Evolutionary conservation across 2,329 filamentous ascomycete species (phyloP).

Genomic region (Lasiodiplodia hormozganensis): DNA sequence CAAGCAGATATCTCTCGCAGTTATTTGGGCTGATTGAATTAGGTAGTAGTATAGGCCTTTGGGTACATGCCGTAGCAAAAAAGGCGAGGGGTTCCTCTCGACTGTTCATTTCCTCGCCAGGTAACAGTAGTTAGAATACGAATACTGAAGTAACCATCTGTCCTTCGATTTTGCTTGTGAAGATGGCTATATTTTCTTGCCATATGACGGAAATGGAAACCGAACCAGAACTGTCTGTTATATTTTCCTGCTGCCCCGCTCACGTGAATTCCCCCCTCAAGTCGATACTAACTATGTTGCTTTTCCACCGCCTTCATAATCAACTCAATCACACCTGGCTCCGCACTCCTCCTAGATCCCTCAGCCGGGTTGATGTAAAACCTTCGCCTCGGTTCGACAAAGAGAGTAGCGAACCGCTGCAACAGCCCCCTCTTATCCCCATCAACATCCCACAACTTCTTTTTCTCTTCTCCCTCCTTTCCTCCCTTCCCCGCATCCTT

Average conservation of each 20-base stretch:
- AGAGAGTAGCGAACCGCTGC: neutral
- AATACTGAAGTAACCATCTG: neutral
- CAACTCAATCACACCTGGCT: constrained; percentile 12
- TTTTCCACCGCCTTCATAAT: constrained; percentile 20
- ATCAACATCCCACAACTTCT: neutral
- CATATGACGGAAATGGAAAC: no score
- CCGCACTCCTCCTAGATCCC: constrained; percentile 13
- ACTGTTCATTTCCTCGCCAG: neutral
- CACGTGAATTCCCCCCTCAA: no score
- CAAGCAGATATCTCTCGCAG: neutral
- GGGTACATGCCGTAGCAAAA: neutral
- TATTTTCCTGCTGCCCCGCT: neutral
- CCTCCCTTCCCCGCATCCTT: neutral
- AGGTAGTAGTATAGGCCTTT: neutral
- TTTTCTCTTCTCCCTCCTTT: neutral
- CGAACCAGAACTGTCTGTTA: neutral
- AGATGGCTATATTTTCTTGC: neutral
- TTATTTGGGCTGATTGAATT: neutral
- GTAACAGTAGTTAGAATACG: neutral
- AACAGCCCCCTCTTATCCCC: neutral
- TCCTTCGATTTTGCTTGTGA: neutral
- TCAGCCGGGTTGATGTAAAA: constrained; percentile 11
- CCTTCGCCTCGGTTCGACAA: constrained; percentile 1
- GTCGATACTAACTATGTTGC: neutral
- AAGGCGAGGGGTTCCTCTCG: neutral